Evolutionary conservation across 768 basidiomycete species (phyloP).

Genomic region (Coprinellus micaceus): DNA sequence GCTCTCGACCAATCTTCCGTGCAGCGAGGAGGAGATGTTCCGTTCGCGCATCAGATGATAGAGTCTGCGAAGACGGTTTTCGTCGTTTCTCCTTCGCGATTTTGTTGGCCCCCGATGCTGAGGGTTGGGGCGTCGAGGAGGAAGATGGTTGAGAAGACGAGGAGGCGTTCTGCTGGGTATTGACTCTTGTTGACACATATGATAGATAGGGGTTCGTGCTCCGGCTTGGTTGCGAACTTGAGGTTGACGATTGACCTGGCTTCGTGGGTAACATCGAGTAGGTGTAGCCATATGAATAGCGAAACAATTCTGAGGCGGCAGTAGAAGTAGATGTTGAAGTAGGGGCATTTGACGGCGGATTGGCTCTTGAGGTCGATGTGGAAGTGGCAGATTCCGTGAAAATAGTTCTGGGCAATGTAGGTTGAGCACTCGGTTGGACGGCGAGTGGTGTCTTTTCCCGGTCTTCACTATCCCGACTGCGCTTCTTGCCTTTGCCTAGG

Average conservation of each 20-base stretch:
- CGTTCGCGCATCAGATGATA: constrained; percentile 60
- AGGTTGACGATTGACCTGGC: background rate
- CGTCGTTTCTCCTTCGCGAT: background rate
- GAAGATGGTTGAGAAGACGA: background rate
- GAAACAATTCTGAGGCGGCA: background rate
- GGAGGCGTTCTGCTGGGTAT: background rate
- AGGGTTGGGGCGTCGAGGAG: constrained; percentile 2
- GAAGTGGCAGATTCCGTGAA: background rate
- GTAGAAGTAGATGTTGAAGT: constrained; percentile 13
- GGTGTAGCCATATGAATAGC: constrained; percentile 1
- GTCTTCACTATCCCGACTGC: constrained; percentile 1
- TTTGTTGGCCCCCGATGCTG: constrained; percentile 2
- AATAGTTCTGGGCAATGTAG: background rate
- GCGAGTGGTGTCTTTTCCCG: background rate
- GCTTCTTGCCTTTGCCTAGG: constrained; percentile 8
- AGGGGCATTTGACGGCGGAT: background rate
- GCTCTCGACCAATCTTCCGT: constrained; percentile 61
- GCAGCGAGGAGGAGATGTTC: constrained; percentile 73
- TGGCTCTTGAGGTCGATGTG: too few relatives aligned
- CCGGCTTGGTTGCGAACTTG: background rate
- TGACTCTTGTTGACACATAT: constrained; percentile 1
- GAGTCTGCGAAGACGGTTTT: background rate
- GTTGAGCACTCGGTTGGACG: background rate
- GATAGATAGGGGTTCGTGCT: constrained; percentile 2
- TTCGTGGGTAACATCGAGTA: background rate